These are phyloP conservation scores for Boeremia lycopersici DNA, from an alignment of 2,329 filamentous ascomycete species.

Conservation along the genomic window DNA sequence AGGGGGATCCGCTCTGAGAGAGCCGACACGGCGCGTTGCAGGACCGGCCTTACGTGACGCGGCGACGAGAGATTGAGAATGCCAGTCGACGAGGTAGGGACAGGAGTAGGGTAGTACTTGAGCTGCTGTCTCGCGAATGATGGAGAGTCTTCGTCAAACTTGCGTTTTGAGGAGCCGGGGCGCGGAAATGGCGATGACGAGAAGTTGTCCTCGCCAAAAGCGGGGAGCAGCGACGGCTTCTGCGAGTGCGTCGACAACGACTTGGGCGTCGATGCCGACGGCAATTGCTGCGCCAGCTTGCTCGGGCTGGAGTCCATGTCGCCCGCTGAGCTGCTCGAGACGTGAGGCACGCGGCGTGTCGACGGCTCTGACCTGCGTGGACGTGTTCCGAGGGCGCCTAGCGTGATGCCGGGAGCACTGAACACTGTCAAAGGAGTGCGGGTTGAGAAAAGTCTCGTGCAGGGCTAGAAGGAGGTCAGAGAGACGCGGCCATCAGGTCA, in stretches of 20 bases:
- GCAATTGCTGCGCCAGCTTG: constrained; percentile 35
- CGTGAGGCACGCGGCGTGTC: constrained; percentile 43
- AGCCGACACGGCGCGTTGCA: constrained; percentile 64
- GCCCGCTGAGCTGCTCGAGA: constrained; percentile 21
- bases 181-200: constrained; percentile 80
- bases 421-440: constrained; percentile 21
- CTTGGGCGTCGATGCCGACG: constrained; percentile 33
- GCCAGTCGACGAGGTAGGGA: constrained; percentile 91
- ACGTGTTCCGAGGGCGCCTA: constrained; percentile 32
- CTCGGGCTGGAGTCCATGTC: constrained; percentile 43
- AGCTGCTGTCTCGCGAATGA: constrained; percentile 57
- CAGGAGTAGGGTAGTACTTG: constrained; percentile 85
- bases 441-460: constrained; percentile 19
- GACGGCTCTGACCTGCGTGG: constrained; percentile 25
- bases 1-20: constrained; percentile 83
- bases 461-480: constrained; percentile 32
- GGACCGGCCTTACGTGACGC: constrained; percentile 55
- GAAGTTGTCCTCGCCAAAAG: constrained; percentile 69
- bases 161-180: constrained; percentile 67
- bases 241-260: constrained; percentile 48
- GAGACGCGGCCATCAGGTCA: constrained; percentile 45
- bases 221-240: constrained; percentile 74
- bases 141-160: constrained; percentile 58
- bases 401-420: constrained; percentile 32
- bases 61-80: constrained; percentile 83